Conservation (phyloP, 2,329 filamentous ascomycete species). For the Alternaria sp. region DNA sequence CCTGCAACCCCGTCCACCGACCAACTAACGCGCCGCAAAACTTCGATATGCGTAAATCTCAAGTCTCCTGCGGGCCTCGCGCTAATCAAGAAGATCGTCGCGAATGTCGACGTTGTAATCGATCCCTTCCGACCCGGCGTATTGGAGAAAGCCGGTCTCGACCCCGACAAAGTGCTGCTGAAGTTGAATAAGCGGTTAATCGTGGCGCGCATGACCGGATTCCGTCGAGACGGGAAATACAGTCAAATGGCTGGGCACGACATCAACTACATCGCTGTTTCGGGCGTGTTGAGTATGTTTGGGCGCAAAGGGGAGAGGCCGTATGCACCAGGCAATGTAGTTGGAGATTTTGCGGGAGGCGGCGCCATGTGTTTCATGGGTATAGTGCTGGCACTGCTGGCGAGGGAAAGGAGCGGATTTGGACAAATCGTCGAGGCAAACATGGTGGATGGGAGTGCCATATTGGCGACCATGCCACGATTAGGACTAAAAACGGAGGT, state of each 20-base stretch:
- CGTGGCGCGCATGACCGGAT: conserved; percentile 87
- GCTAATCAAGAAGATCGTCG: conserved; percentile 72
- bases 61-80: conserved; percentile 70
- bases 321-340: conserved; percentile 80
- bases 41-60: conserved; percentile 80
- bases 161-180: conserved; percentile 71
- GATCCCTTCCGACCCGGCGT: conserved; percentile 94
- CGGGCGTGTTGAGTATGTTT: conserved; percentile 78
- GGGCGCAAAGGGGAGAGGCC: conserved; percentile 75
- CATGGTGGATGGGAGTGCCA: conserved; percentile 91
- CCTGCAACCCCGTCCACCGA: conserved; percentile 68
- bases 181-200: conserved; percentile 77
- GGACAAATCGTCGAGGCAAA: conserved; percentile 95
- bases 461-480: conserved; percentile 80
- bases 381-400: conserved; percentile 79
- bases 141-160: conserved; percentile 82
- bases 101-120: conserved; percentile 78
- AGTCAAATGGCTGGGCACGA: conserved; percentile 90
- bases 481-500: conserved; percentile 69
- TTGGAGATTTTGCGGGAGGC: conserved; percentile 92
- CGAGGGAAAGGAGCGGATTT: conserved; percentile 67
- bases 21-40: conserved; percentile 80
- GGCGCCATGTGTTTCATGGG: conserved; percentile 84
- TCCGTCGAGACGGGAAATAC: conserved; percentile 86
- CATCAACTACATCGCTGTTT: conserved; percentile 94